Conservation (phyloP, 2,329 filamentous ascomycete species). For the Paracorniculantispora psalliotae region DNA sequence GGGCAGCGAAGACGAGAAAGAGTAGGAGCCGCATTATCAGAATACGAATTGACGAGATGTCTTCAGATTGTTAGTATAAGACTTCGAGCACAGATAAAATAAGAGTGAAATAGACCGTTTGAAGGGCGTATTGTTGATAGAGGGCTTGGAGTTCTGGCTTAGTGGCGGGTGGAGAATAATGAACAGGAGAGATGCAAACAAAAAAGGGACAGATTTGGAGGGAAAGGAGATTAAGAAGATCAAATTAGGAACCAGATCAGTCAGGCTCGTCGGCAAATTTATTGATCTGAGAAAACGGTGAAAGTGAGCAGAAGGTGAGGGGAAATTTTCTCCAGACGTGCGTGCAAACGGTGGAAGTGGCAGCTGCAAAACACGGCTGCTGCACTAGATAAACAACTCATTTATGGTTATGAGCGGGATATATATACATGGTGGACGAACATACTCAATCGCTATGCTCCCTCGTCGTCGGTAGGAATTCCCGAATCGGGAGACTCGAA, state of each 20-base stretch:
- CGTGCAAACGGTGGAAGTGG: slow-evolving; percentile 2
- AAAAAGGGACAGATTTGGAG: too few species aligned
- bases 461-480: background rate
- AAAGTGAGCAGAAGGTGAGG: slow-evolving; percentile 7
- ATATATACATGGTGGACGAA: background rate
- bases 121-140: background rate
- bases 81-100: background rate
- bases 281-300: background rate
- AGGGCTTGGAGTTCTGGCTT: too few species aligned
- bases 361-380: too few species aligned
- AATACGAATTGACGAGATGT: too few species aligned
- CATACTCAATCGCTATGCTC: background rate
- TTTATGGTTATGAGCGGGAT: too few species aligned
- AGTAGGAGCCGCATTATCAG: too few species aligned
- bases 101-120: background rate
- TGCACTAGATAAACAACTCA: background rate
- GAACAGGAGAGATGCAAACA: too few species aligned
- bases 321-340: background rate
- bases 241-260: too few species aligned
- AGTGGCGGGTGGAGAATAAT: background rate
- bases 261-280: background rate
- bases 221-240: background rate
- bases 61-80: background rate
- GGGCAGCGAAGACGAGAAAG: background rate
- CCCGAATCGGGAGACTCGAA: background rate